Base-by-base conservation (phyloP, 352 stramenopile species). In the Thraustotheca clavata region DNA sequence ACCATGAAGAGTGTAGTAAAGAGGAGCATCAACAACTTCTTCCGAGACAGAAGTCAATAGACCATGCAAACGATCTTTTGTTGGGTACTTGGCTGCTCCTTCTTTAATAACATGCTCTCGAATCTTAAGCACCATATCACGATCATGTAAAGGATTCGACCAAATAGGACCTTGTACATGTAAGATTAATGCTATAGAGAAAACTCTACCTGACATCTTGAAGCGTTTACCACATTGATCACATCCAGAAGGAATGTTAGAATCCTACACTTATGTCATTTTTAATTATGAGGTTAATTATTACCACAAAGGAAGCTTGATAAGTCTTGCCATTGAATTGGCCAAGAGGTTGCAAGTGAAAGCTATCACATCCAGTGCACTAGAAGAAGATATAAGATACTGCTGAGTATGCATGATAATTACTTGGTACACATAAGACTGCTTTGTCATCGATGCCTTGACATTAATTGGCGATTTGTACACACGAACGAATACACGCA, bases 401-500 rank as follows among this genome's bases (percentile, higher is more conserved):
- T 40, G 35, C 34, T 57, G 34, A 59, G 7, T 20, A 36, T 20
- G 6, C 4, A 26, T 34, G 2, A 41, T 16, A 8, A 55, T 7
- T 36, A 74, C 69, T 65, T 91, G 84, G 65, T 79, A 95, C 9
- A 89, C 77, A 67, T 94, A 84, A 62, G 86, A 95, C 14, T 91
- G 81, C 76, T 95, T 95, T 46, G 84, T 95, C 83, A 95, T 94
- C 11, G 81, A 87, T 55, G 94, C 83, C 75, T 98, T 98, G 35
- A 96, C 94, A 68, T 97, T 96, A 16, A 90, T 81, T 20, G 96
- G 96, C 55, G 94, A 96, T 70, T 98, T 91, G 75, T 95, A 98
- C 40, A 99, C 95, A 62, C 97, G 94, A 16, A 99, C 96, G 79
- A 99, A 99, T 39, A 99, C 89, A 49, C 97, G 94, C 40, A 99